Conservation (phyloP, 2,329 filamentous ascomycete species). For the Fonsecaea erecta region DNA sequence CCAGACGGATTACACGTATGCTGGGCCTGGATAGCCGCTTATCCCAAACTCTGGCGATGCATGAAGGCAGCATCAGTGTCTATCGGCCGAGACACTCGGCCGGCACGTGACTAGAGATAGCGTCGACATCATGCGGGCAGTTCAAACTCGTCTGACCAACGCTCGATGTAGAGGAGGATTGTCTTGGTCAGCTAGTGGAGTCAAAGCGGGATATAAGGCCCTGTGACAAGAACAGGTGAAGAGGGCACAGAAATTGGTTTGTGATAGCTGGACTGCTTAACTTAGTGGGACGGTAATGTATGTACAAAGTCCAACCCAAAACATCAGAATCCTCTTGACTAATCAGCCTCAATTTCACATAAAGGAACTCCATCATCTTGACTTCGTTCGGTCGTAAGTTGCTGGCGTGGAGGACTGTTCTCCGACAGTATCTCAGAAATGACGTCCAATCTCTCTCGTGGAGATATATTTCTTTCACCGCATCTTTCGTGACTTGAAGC, state of each 20-base stretch:
- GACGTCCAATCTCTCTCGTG: background rate
- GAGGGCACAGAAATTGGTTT: background rate
- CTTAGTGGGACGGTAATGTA: background rate
- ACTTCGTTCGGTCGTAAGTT: background rate
- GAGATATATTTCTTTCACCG: constrained; percentile 1
- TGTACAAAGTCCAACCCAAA: background rate
- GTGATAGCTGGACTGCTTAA: background rate
- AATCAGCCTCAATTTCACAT: background rate
- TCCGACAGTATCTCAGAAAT: background rate
- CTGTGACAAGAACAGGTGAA: background rate
- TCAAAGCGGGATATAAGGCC: background rate
- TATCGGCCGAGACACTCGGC: constrained; percentile 8
- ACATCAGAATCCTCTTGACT: background rate
- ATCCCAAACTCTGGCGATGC: background rate
- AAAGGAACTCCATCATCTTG: background rate
- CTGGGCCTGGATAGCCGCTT: too few relatives aligned
- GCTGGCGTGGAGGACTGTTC: background rate
- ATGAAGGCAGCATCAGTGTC: background rate
- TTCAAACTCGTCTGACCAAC: background rate
- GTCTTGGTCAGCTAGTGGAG: constrained; percentile 8
- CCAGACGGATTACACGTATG: too few relatives aligned
- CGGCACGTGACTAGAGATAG: background rate
- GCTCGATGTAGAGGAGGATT: background rate
- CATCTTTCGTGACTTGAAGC: constrained; percentile 32
- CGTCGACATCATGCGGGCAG: background rate